Evolutionary conservation across 1,139 yeast genomes (phyloP).

Genomic region (Protomyces lactucae-debilis): DNA sequence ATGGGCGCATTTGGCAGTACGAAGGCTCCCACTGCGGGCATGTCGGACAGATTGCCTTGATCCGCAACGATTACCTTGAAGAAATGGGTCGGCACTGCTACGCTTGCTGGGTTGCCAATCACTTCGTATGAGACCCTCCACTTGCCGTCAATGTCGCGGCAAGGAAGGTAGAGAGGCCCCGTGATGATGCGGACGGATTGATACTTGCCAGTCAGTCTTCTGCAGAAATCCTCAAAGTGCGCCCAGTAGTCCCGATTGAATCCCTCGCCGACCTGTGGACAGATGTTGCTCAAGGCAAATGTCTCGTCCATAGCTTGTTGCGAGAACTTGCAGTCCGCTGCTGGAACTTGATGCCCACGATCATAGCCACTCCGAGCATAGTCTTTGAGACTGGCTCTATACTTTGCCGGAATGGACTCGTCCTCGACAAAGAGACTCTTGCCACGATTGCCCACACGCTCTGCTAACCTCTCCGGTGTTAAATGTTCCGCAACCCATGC

Average conservation of each 20-base stretch:
- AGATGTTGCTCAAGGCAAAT: slow-evolving; percentile 77
- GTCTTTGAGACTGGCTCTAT: slow-evolving; percentile 71
- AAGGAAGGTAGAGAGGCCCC: slow-evolving; percentile 89
- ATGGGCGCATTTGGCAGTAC: slow-evolving; percentile 82
- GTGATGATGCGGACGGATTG: slow-evolving; percentile 78
- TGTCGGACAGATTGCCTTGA: slow-evolving; percentile 44
- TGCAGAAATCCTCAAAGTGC: slow-evolving; percentile 82
- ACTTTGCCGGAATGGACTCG: slow-evolving; percentile 68
- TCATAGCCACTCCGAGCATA: slow-evolving; percentile 95
- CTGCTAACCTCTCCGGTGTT: slow-evolving; percentile 61
- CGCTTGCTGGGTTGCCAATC: slow-evolving; percentile 92
- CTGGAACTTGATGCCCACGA: slow-evolving; percentile 81
- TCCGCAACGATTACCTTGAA: slow-evolving; percentile 88
- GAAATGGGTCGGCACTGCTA: slow-evolving; percentile 97
- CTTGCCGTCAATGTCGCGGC: slow-evolving; percentile 68
- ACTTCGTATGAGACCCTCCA: slow-evolving; percentile 76
- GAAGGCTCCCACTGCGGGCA: slow-evolving; percentile 79
- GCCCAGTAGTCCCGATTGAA: slow-evolving; percentile 98
- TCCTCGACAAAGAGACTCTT: slow-evolving; percentile 83
- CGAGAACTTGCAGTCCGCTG: slow-evolving; percentile 88
- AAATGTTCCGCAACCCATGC: slow-evolving; percentile 86
- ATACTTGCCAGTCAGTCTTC: slow-evolving; percentile 66
- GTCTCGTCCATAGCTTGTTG: slow-evolving; percentile 95
- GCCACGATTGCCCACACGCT: slow-evolving; percentile 56
- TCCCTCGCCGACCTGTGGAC: slow-evolving; percentile 97